Evolutionary conservation across 1,139 yeast species (phyloP).

Genomic region (Ogataea hybrid): DNA sequence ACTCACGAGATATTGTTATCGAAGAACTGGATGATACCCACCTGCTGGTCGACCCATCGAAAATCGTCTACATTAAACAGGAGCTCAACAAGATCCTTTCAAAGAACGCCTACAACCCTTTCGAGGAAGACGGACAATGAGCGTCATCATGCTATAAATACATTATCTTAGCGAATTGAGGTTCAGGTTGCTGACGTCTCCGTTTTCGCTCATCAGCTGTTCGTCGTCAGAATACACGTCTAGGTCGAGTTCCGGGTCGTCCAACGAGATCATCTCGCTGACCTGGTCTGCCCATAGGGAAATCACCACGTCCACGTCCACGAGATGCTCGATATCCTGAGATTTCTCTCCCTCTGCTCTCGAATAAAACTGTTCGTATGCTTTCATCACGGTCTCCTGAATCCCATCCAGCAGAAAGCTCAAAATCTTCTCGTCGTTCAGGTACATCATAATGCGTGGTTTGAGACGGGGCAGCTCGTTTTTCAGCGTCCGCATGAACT

Average conservation of each 20-base stretch:
- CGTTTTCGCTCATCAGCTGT: constrained; percentile 19
- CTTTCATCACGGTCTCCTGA: constrained; percentile 51
- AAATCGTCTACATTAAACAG: constrained; percentile 69
- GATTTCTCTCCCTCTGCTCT: constrained; percentile 21
- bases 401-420: constrained; percentile 56
- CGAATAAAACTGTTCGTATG: constrained; percentile 45
- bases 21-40: constrained; percentile 91
- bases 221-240: constrained; percentile 14
- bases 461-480: constrained; percentile 55
- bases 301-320: constrained; percentile 57
- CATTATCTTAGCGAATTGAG: constrained; percentile 14
- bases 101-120: constrained; percentile 80
- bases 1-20: constrained; percentile 65
- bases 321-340: constrained; percentile 33
- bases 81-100: constrained; percentile 76
- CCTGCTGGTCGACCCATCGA: constrained; percentile 71
- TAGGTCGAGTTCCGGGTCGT: constrained; percentile 11
- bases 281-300: constrained; percentile 48
- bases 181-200: constrained; percentile 22
- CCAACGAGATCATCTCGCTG: constrained; percentile 30
- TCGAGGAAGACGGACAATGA: constrained; percentile 59
- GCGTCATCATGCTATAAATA: neutral
- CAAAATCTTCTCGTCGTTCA: constrained; percentile 40
- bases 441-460: constrained; percentile 45
- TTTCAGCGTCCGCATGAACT: constrained; percentile 50